Evolutionary conservation across 2,329 filamentous ascomycete species (phyloP), one percentile per base, ranked within the genome.

Genomic region (Monosporascus ibericus): DNA sequence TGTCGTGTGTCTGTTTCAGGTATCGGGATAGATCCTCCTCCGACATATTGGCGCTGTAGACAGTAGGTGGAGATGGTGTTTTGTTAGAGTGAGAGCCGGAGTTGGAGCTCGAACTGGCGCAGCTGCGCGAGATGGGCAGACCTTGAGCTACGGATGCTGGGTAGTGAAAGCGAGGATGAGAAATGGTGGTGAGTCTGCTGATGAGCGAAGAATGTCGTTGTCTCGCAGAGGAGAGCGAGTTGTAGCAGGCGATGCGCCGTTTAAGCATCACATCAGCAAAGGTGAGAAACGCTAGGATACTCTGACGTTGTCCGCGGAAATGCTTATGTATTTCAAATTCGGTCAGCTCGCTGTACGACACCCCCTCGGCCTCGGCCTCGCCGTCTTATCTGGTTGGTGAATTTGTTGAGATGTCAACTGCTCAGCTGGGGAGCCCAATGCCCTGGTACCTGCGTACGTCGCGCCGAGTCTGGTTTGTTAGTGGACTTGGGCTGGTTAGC

Each of bases 1-100:
- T 76, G 63, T 86, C 81, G 68, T 88, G 85, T 61, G 75, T 78
- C 72, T 85, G 74, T 70, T 79, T 71, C 55, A 86, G 78, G 66
- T 86, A 86, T 56, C 70, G 68, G 57, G 70, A 68, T 57, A 80
- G 74, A 53, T 79, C 74, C 7, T 30, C 24, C 1, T 18, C 14
- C 11, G 42, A 46, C 42, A 46, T 46, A 24, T 18, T 25, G 11
- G 24, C 11, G 42, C 6, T 46, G 42, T 46, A 27, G 42, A 17
- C n/a, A 11, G 20, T 22, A 5, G n/a, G 24, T 7, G 22, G 42
- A 11, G 42, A n/a, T 30, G 22, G 24, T 46, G 42, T 22, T 18
- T 25, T 25, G 18, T 42, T 42, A 20, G 39, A 20, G 18, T 42
- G 9, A 14, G 39, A 14, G 39, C 22, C 14, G 39, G 39, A 14